Percentiles rank a stretch among this genome's conserved stretches.
Evolutionary conservation across 2,329 filamentous ascomycete species (phyloP).

Genomic region (Phyllosticta capitalensis): DNA sequence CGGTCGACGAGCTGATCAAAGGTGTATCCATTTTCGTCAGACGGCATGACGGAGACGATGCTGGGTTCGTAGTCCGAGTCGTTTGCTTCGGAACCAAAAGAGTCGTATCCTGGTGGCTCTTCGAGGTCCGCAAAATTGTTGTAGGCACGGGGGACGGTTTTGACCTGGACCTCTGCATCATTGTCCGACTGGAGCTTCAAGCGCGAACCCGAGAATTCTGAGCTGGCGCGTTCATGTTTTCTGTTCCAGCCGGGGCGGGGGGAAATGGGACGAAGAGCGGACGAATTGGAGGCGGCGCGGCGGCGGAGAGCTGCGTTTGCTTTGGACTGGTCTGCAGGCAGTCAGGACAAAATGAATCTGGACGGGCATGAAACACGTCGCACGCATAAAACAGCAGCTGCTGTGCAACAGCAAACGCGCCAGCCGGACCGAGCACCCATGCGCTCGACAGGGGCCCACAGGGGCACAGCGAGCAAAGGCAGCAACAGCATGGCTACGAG

Average conservation of each 20-base stretch:
- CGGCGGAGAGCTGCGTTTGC: conserved; percentile 28
- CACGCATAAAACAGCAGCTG: conserved; percentile 8
- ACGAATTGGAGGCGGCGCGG: conserved; percentile 38
- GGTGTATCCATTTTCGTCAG: conserved; percentile 51
- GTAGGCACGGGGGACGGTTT: conserved; percentile 25
- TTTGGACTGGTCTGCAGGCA: conserved; percentile 21
- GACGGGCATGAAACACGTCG: conserved; percentile 10
- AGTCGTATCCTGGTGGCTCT: conserved; percentile 59
- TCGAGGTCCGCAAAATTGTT: conserved; percentile 57
- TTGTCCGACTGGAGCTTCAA: conserved; percentile 19
- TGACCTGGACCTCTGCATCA: conserved; percentile 17
- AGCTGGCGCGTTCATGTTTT: conserved; percentile 39
- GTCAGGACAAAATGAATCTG: conserved; percentile 6
- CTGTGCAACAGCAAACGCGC: conserved; percentile 3
- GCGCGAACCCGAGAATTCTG: conserved; percentile 32
- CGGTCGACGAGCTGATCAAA: conserved; percentile 61
- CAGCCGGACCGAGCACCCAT: conserved; percentile 8
- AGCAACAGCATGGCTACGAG: not conserved
- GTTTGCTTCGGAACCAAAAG: conserved; percentile 56
- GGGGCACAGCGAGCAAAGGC: not conserved
- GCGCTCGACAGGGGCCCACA: not conserved
- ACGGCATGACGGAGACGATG: conserved; percentile 26
- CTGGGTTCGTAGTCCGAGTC: conserved; percentile 51
- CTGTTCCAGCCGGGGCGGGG: conserved; percentile 28
- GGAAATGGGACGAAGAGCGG: conserved; percentile 31